phyloP scores from a whole-genome alignment of 805 yeast genomes.

The Saccharomycopsis malanga region DNA sequence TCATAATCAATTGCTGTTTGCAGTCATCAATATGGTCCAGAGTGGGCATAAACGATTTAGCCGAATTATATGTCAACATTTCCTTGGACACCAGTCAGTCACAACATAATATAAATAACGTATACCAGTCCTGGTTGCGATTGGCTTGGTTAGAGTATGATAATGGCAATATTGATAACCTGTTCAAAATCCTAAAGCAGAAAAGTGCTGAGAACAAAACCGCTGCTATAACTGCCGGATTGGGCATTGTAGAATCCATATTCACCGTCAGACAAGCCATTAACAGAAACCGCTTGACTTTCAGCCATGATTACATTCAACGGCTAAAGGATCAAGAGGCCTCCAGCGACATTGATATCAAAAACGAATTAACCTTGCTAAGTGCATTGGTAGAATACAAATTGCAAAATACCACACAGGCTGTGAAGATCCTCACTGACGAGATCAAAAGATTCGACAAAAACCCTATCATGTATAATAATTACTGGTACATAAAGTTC shows the following conservation, averaged over 20 bases:
- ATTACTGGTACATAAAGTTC: conserved; percentile 39
- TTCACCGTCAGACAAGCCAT: conserved; percentile 32
- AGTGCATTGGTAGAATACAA: conserved; percentile 24
- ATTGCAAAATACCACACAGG: conserved; percentile 24
- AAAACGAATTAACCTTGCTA: conserved; percentile 27
- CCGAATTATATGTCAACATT: conserved; percentile 41
- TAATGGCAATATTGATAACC: conserved; percentile 36
- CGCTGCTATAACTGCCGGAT: conserved; percentile 28
- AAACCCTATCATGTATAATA: conserved; percentile 28
- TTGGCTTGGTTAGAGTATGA: conserved; percentile 32
- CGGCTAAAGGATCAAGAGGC: conserved; percentile 20
- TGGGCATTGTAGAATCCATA: conserved; percentile 29
- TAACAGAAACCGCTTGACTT: conserved; percentile 25
- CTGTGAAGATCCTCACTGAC: conserved; percentile 25
- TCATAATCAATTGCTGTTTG: conserved; percentile 41
- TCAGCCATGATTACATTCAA: conserved; percentile 25
- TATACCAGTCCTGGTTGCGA: conserved; percentile 38
- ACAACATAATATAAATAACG: conserved; percentile 25
- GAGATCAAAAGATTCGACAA: conserved; percentile 24
- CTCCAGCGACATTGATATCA: conserved; percentile 27
- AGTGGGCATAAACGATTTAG: conserved; percentile 41
- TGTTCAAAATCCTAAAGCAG: conserved; percentile 31
- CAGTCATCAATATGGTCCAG: conserved; percentile 44
- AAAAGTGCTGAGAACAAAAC: conserved; percentile 24
- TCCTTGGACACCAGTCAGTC: conserved; percentile 36